phyloP scores from a whole-genome alignment of 2,329 filamentous ascomycete species.

The Pestalotiopsis sp. region DNA sequence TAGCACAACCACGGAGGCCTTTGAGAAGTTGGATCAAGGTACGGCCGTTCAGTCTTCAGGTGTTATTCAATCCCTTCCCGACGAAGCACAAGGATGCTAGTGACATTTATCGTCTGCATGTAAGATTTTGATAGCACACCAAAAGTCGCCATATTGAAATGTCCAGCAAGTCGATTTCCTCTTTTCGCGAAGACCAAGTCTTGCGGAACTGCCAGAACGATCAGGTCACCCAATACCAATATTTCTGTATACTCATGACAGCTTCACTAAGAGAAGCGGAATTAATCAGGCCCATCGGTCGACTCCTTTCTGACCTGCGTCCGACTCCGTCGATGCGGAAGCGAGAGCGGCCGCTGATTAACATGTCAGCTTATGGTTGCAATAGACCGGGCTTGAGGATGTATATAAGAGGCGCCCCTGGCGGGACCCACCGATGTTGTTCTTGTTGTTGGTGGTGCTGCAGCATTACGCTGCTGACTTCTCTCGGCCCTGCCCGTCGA shows the following conservation, averaged over 20 bases:
- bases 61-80: background rate
- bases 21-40: background rate
- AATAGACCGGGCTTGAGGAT: background rate
- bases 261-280: background rate
- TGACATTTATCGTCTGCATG: background rate
- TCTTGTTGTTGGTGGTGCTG: too few relatives aligned
- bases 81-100: background rate
- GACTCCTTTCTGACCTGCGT: too few relatives aligned
- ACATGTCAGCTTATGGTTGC: background rate
- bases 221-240: background rate
- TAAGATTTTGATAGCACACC: background rate
- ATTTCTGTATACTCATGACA: background rate
- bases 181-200: background rate
- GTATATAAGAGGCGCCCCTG: too few relatives aligned
- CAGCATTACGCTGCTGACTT: too few relatives aligned
- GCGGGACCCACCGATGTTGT: too few relatives aligned
- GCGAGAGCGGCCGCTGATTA: background rate
- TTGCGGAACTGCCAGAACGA: background rate
- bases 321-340: background rate
- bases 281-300: background rate
- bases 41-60: background rate
- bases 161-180: background rate
- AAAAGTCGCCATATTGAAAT: background rate
- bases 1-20: background rate
- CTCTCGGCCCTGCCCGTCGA: background rate